Percentiles rank a stretch among this genome's conserved stretches.
phyloP scores from a whole-genome alignment of 768 basidiomycete species.

The Lentinula detonsa region DNA sequence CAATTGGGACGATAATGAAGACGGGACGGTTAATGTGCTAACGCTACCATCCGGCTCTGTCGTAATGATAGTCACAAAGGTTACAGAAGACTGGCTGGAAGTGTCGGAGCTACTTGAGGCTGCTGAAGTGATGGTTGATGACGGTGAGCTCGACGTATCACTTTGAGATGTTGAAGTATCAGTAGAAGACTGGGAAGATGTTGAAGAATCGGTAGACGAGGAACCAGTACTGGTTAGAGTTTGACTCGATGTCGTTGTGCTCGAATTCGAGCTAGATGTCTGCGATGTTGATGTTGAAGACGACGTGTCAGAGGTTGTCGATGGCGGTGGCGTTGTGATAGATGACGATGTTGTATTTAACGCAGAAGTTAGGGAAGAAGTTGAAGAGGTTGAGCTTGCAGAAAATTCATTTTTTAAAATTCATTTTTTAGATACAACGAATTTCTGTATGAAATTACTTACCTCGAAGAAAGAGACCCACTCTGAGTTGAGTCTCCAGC shows the following conservation, averaged over 20 bases:
- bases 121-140: background rate
- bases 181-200: background rate
- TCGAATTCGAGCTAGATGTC: conserved; percentile 11
- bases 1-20: conserved; percentile 11
- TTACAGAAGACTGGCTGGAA: background rate
- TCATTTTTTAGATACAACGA: background rate
- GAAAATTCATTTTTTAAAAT: background rate
- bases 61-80: background rate
- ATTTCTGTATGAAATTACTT: background rate
- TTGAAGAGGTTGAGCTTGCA: conserved; percentile 9
- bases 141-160: background rate
- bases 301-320: background rate
- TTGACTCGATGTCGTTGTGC: background rate
- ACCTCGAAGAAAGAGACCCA: background rate
- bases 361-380: conserved; percentile 10
- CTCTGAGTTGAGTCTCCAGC: background rate
- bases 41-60: conserved; percentile 1
- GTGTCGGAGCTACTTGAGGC: background rate
- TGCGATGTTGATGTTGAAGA: conserved; percentile 10
- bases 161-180: background rate
- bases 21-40: background rate
- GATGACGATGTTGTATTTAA: conserved; percentile 8
- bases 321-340: conserved; percentile 10
- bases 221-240: background rate
- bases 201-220: background rate